Conservation (phyloP, 2,329 filamentous ascomycete genomes). For the Ceratocystis destructans region DNA sequence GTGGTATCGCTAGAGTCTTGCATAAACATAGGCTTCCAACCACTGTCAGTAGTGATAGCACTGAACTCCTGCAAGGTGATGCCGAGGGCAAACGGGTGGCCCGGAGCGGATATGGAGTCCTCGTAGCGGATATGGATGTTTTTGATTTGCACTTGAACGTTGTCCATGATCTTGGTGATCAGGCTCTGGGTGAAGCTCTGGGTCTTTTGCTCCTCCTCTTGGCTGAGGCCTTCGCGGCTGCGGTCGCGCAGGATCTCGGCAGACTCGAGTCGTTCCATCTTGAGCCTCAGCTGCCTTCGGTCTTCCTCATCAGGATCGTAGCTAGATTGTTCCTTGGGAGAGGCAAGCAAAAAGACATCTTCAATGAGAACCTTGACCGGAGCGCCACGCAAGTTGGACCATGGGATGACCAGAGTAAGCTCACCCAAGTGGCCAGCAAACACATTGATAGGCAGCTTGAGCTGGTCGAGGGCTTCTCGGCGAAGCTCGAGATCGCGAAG, state of each 20-base stretch:
- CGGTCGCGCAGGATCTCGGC: conserved; percentile 88
- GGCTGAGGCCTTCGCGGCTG: conserved; percentile 81
- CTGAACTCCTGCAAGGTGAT: conserved; percentile 92
- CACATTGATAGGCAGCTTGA: conserved; percentile 92
- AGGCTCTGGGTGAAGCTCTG: conserved; percentile 95
- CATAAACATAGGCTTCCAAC: conserved; percentile 94
- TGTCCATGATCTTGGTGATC: conserved; percentile 94
- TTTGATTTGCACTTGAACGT: conserved; percentile 92
- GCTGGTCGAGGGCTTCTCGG: conserved; percentile 88
- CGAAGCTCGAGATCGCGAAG: conserved; percentile 83
- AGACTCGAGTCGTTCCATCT: conserved; percentile 97
- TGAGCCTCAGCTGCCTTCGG: conserved; percentile 70
- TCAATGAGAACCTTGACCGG: conserved; percentile 92
- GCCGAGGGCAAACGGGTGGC: conserved; percentile 87
- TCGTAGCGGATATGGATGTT: conserved; percentile 98
- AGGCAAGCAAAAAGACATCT: conserved; percentile 90
- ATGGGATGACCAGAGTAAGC: conserved; percentile 85
- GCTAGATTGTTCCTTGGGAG: conserved; percentile 85
- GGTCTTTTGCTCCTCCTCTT: conserved; percentile 91
- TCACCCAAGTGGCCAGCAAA: conserved; percentile 87
- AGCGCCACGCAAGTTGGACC: conserved; percentile 90
- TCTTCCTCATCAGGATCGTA: conserved; percentile 92
- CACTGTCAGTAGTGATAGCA: conserved; percentile 83
- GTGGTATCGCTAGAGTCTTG: conserved; percentile 71
- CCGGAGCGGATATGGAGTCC: conserved; percentile 87